Conservation (phyloP, 805 yeast species). For the Metschnikowia gelsemii region DNA sequence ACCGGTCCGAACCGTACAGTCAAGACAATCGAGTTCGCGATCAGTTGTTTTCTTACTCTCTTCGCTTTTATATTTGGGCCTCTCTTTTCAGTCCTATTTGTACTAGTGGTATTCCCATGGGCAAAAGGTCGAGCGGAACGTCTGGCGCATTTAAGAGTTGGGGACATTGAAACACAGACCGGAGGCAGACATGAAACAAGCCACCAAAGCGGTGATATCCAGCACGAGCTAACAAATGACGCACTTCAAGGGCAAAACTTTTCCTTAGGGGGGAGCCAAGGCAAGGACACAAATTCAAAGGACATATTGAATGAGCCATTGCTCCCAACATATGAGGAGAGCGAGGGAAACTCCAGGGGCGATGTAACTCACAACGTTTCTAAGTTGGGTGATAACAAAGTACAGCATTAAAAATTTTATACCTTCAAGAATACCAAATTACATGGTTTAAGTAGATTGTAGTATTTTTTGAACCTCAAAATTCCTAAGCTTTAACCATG, state of each 20-base stretch:
- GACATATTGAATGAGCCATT: constrained; percentile 6
- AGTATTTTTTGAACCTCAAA: no score
- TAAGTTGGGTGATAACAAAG: constrained; percentile 32
- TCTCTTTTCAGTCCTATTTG: constrained; percentile 32
- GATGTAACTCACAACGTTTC: constrained; percentile 7
- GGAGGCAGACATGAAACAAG: constrained; percentile 4
- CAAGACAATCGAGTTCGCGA: constrained; percentile 35
- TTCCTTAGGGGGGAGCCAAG: not conserved
- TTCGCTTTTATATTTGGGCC: constrained; percentile 31
- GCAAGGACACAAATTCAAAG: not conserved
- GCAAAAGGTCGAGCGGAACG: constrained; percentile 12
- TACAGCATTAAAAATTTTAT: constrained; percentile 22
- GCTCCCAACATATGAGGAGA: constrained; percentile 30
- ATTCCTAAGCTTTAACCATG: no score
- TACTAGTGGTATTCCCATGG: constrained; percentile 24
- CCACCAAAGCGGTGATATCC: constrained; percentile 12
- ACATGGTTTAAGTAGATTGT: not conserved
- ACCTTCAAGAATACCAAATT: not conserved
- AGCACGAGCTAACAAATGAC: no score
- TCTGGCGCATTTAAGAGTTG: constrained; percentile 25
- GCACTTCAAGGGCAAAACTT: not conserved
- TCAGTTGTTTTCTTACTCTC: constrained; percentile 29
- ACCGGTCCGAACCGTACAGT: constrained; percentile 28
- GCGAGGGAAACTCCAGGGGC: constrained; percentile 17
- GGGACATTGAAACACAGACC: constrained; percentile 20